Evolutionary conservation across 2,329 filamentous ascomycete species (phyloP).

Genomic region (Trichophyton equinum): DNA sequence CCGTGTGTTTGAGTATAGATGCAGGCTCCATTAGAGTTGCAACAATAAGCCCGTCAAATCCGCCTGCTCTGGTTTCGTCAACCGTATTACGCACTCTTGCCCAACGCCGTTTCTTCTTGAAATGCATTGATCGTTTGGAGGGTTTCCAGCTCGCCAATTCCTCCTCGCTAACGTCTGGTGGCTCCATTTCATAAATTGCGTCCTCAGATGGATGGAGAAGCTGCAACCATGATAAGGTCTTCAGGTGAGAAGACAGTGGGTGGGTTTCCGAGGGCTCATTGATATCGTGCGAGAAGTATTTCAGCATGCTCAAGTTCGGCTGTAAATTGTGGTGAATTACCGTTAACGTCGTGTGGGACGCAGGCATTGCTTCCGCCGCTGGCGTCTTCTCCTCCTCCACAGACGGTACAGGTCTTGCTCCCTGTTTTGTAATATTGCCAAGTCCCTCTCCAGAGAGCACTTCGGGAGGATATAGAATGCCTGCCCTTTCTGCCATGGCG

Average conservation of each 20-base stretch:
- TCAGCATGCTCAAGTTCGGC: conserved; percentile 74
- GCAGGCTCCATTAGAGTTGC: conserved; percentile 71
- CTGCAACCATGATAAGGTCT: conserved; percentile 83
- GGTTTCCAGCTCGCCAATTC: conserved; percentile 61
- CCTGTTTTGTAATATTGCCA: conserved; percentile 5
- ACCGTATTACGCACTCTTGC: conserved; percentile 59
- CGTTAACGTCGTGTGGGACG: conserved; percentile 53
- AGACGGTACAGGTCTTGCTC: neutral
- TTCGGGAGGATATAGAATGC: conserved; percentile 50
- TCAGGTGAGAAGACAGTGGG: conserved; percentile 68
- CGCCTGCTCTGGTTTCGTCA: conserved; percentile 59
- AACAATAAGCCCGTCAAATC: conserved; percentile 71
- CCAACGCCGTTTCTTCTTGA: conserved; percentile 79
- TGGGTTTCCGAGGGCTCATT: conserved; percentile 53
- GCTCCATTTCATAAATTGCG: conserved; percentile 54
- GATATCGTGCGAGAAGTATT: conserved; percentile 77
- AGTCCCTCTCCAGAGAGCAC: conserved; percentile 7
- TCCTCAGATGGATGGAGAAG: conserved; percentile 67
- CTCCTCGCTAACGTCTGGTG: conserved; percentile 46
- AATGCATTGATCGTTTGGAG: conserved; percentile 71
- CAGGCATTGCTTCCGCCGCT: conserved; percentile 27
- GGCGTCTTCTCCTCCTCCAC: conserved; percentile 15
- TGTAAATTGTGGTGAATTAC: conserved; percentile 71
- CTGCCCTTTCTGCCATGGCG: conserved; percentile 79
- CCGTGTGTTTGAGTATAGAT: conserved; percentile 58